These are phyloP conservation scores for Malus asiatica DNA, from an alignment of 306 rosid genomes.

Conservation along the genomic window DNA sequence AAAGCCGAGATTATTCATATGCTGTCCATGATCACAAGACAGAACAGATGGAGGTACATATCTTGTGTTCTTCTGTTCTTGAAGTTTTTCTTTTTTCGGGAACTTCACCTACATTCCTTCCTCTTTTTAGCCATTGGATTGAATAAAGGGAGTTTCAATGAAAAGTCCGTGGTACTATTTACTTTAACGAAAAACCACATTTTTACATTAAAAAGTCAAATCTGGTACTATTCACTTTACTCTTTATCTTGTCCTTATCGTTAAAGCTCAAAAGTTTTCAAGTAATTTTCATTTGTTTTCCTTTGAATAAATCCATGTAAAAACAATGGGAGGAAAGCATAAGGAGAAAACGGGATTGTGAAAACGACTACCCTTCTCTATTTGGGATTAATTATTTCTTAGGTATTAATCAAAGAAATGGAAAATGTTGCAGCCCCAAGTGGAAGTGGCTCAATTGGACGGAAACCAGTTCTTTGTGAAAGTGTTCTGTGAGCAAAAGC, in stretches of 20 bases:
- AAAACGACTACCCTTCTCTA: neutral
- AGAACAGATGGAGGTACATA: slow-evolving; percentile 71
- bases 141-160: neutral
- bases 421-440: slow-evolving; percentile 58
- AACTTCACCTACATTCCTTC: neutral
- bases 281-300: no score
- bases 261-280: no score
- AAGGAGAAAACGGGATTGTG: neutral
- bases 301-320: neutral
- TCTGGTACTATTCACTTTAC: no score
- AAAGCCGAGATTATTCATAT: slow-evolving; percentile 38
- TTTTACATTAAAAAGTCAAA: no score
- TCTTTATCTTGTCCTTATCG: no score
- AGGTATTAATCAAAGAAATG: neutral
- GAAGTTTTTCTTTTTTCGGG: neutral
- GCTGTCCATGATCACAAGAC: slow-evolving; percentile 45
- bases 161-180: no score
- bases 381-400: neutral
- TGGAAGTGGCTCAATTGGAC: slow-evolving; percentile 79
- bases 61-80: neutral
- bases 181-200: no score
- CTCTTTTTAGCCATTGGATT: neutral
- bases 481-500: slow-evolving; percentile 76
- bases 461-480: slow-evolving; percentile 76
- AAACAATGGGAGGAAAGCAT: neutral